phyloP scores from a whole-genome alignment of 2,329 filamentous ascomycete genomes.

The Zasmidium angulare region DNA sequence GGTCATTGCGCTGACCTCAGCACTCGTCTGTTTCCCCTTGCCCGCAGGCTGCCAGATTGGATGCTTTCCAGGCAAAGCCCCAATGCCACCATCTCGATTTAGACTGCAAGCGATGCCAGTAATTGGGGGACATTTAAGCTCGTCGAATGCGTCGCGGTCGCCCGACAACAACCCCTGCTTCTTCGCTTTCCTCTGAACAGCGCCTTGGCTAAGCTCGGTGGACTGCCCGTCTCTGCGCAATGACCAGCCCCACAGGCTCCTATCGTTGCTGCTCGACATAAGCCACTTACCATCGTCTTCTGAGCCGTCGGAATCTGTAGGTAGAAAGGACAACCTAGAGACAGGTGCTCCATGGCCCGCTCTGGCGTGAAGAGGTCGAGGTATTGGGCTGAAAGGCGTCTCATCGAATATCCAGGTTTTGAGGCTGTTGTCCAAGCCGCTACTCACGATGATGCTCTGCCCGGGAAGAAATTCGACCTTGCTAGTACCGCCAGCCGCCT shows the following conservation, averaged over 20 bases:
- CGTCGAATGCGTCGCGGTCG: slow-evolving; percentile 47
- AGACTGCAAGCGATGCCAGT: slow-evolving; percentile 88
- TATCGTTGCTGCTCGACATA: slow-evolving; percentile 82
- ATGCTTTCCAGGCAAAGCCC: slow-evolving; percentile 73
- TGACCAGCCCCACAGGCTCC: slow-evolving; percentile 96
- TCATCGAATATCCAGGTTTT: slow-evolving; percentile 98
- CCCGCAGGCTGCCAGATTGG: slow-evolving; percentile 77
- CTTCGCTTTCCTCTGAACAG: slow-evolving; percentile 82
- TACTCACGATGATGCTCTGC: slow-evolving; percentile 86
- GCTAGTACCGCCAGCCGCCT: slow-evolving; percentile 75
- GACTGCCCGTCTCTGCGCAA: slow-evolving; percentile 91
- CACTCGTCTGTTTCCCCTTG: slow-evolving; percentile 62
- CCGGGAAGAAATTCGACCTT: slow-evolving; percentile 86
- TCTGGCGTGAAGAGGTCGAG: slow-evolving; percentile 78
- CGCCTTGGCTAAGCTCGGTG: slow-evolving; percentile 87
- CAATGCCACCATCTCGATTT: slow-evolving; percentile 93
- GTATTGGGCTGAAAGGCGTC: slow-evolving; percentile 81
- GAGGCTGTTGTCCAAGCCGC: slow-evolving; percentile 87
- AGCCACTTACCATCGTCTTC: slow-evolving; percentile 92
- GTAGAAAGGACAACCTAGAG: slow-evolving; percentile 79
- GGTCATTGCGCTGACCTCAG: slow-evolving; percentile 72
- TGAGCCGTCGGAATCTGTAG: slow-evolving; percentile 82
- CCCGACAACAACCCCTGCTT: slow-evolving; percentile 70
- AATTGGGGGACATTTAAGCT: slow-evolving; percentile 85
- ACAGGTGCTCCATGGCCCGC: slow-evolving; percentile 88